Base-by-base conservation (phyloP, 139 green algal species). In the Tetraselmis striata region DNA sequence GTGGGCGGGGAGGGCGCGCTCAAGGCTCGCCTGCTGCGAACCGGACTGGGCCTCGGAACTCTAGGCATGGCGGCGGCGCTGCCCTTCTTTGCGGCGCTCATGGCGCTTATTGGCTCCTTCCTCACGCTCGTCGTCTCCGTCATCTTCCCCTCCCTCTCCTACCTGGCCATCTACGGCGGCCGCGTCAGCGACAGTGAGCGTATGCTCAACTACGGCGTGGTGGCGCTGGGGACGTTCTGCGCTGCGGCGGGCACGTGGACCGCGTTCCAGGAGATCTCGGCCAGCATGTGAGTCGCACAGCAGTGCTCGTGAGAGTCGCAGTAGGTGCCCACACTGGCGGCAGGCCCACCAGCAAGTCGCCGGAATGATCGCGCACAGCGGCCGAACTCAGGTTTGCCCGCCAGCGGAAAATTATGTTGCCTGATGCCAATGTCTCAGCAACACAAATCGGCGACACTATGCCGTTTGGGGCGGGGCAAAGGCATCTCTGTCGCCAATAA, bases 81-180 rank as follows among this genome's bases (percentile, higher is more conserved):
- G 29, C 84, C 87, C 0, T 86, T 87, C 31, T 83, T 90, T 11
- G 84, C 81, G 0, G 79, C 84, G 18, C 58, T 90, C 1, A 90
- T 90, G 87, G 82, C 84, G 0, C 82, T 90, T 32, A 81, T 90
- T 1, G 87, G 87, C 24, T 77, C 80, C 2, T 83, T 90, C 28
- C 84, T 90, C 24, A 90, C 87, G 0, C 83, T 89, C 78, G 85
- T 79, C 32, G 84, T 90, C 59, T 86, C 79, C 59, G 58, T 90
- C 59, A 88, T 90, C 24, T 86, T 90, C 2, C 87, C 87, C 25
- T 80, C 81, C 2, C 30, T 83, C 1, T 83, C 79, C 28, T 80
- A 88, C 74, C 76, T 82, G 1, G 18, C 45, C 45, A 67, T 67
- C 45, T 67, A 67, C 45, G 45, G 18, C 45, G 45, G 45, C 45